Evolutionary conservation across 768 basidiomycete genomes (phyloP).

Genomic region (Termitomyces sp.): DNA sequence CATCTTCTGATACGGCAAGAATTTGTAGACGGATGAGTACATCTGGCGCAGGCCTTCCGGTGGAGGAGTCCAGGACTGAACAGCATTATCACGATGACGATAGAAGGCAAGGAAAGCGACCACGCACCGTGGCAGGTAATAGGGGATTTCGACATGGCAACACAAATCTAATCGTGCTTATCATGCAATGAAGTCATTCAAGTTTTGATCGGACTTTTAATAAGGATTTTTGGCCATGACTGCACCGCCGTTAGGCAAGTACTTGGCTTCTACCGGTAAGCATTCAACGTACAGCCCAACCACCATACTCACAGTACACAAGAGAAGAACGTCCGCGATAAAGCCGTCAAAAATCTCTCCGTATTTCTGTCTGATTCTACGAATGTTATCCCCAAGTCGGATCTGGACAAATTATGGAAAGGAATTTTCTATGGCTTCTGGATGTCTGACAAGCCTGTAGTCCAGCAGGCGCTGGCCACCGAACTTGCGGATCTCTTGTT

Average conservation of each 20-base stretch:
- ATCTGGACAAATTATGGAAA: conserved; percentile 95
- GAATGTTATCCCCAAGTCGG: conserved; percentile 57
- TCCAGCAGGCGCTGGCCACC: conserved; percentile 86
- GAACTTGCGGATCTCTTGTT: conserved; percentile 82
- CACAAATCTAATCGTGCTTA: not conserved
- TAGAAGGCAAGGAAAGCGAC: not conserved
- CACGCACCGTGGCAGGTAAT: conserved; percentile 84
- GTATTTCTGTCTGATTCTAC: conserved; percentile 68
- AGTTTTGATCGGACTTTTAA: conserved; percentile 2
- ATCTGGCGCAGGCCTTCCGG: conserved; percentile 74
- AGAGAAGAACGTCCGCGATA: conserved; percentile 93
- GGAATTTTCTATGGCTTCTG: conserved; percentile 98
- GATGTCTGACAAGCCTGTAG: conserved; percentile 99
- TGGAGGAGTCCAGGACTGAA: conserved; percentile 80
- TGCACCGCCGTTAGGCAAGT: conserved; percentile 76
- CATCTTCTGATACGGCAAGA: conserved; percentile 28
- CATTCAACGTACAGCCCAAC: not conserved
- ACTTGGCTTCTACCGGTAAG: conserved; percentile 87
- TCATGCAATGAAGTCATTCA: not conserved
- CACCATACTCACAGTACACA: conserved; percentile 17
- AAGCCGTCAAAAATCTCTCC: conserved; percentile 76
- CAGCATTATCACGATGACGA: not conserved
- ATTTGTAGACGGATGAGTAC: conserved; percentile 61
- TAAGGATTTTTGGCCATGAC: conserved; percentile 13
- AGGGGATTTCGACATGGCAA: conserved; percentile 56